Base-by-base conservation (phyloP, 2,329 filamentous ascomycete genomes). In the Hypoxylon sp. region DNA sequence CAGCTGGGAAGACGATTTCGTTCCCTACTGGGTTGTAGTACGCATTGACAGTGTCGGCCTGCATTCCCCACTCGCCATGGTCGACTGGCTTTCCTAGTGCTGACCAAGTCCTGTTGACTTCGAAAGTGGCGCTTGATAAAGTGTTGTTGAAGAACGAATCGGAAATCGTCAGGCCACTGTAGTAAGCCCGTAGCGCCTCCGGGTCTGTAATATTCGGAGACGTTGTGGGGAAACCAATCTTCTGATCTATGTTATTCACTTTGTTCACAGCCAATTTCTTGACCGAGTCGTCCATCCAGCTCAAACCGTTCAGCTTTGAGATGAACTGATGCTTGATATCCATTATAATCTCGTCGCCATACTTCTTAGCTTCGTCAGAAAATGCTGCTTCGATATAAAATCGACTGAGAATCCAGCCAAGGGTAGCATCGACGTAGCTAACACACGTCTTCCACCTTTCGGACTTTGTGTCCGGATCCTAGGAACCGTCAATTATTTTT, bases 321-420 rank as follows among this genome's bases (percentile, higher is more conserved):
- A 86, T 85, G 73, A 93, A 93, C 19, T 88, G 85, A 14, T 86
- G 82, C 77, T 91, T 92, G 76, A 94, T 90, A 70, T 92, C 89
- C 9, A 86, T 86, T n/a, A 93, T 86, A 71, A 94, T 89, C 59
- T 88, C 85, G 64, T 92, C 88, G 14, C 90, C 90, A 50, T 92
- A 87, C 3, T 87, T 80, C 75, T 92, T 91, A 0, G 90, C 89
- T 19, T 88, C 85, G 11, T 89, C 84, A 0, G 89, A 88, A 74
- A 93, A 93, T 0, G 90, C 85, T 53, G 88, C 87, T 68, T 92
- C 86, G 1, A 93, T 84, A 70, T 90, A 94, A 80, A 93, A 92
- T 22, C 90, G 87, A 74, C 89, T 91, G 14, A 92, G 80, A 53
- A 91, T 90, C 90, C 90, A 93, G 2, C 86, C 86, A 22, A 93